Evolutionary conservation across 108 stramenopile species (phyloP).

Genomic region (Skeletonema marinoi): DNA sequence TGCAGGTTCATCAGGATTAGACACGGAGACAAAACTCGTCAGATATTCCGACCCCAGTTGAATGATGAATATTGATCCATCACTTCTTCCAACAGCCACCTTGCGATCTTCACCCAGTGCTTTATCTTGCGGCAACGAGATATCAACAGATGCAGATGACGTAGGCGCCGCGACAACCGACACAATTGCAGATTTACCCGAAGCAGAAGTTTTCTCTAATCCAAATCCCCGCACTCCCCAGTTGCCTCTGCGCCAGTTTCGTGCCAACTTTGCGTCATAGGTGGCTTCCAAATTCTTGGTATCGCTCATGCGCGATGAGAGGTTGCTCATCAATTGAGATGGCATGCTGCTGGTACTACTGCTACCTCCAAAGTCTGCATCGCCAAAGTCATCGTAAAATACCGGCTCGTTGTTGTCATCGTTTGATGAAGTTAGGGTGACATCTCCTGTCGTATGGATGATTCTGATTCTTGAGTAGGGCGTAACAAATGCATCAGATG

Average conservation of each 20-base stretch:
- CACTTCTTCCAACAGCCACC: slow-evolving; percentile 61
- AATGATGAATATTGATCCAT: slow-evolving; percentile 63
- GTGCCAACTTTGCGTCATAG: slow-evolving; percentile 40
- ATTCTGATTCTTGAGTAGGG: not conserved
- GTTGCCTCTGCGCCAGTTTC: slow-evolving; percentile 51
- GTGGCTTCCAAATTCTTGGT: slow-evolving; percentile 31
- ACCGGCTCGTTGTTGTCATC: not conserved
- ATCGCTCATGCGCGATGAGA: slow-evolving; percentile 35
- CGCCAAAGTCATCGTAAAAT: slow-evolving; percentile 42
- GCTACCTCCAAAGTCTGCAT: slow-evolving; percentile 3
- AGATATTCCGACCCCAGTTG: slow-evolving; percentile 56
- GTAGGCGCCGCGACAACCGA: slow-evolving; percentile 2
- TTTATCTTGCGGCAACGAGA: slow-evolving; percentile 26
- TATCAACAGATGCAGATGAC: slow-evolving; percentile 6
- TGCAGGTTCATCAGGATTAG: slow-evolving; percentile 21
- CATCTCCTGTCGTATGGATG: not conserved
- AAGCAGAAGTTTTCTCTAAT: slow-evolving; percentile 18
- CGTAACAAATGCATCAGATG: not conserved
- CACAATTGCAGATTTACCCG: not conserved
- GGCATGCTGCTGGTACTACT: not conserved
- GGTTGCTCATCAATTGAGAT: slow-evolving; percentile 2
- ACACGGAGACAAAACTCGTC: slow-evolving; percentile 44
- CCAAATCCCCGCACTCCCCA: slow-evolving; percentile 53
- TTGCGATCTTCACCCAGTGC: slow-evolving; percentile 13
- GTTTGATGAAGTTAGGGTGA: not conserved